Conservation (phyloP, 352 stramenopile species). For the Pythium angustatum region DNA sequence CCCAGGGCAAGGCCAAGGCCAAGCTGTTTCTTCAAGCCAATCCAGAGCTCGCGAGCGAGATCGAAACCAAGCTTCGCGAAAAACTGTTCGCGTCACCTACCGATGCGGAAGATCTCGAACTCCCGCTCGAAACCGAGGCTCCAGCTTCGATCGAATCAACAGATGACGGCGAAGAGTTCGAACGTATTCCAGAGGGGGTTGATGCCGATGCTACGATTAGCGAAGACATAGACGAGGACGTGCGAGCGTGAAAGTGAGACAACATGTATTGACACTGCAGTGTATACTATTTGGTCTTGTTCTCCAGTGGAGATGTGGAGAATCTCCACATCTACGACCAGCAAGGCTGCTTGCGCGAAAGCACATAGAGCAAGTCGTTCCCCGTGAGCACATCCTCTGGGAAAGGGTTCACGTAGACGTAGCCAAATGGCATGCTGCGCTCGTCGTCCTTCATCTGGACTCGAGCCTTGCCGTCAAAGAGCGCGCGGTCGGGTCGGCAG, state of each 20-base stretch:
- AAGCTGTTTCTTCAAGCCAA: conserved; percentile 82
- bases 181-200: conserved; percentile 23
- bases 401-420: conserved; percentile 84
- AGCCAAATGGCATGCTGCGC: conserved; percentile 78
- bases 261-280: too few species aligned
- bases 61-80: conserved; percentile 70
- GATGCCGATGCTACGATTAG: neutral
- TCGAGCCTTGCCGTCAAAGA: conserved; percentile 35
- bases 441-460: conserved; percentile 62
- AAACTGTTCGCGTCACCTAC: conserved; percentile 51
- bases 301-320: too few species aligned
- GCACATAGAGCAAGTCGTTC: conserved; percentile 84
- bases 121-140: neutral
- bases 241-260: conserved; percentile 1
- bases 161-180: conserved; percentile 14
- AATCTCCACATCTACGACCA: conserved; percentile 40
- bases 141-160: neutral
- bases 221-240: conserved; percentile 2
- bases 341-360: conserved; percentile 78
- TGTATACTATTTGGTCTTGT: too few species aligned
- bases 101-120: conserved; percentile 17
- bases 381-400: conserved; percentile 71
- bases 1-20: conserved; percentile 80
- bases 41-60: conserved; percentile 61
- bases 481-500: conserved; percentile 54